Evolutionary conservation across 2,329 filamentous ascomycete genomes (phyloP), one percentile per base, ranked within the genome.

Genomic region (Mariannaea elegans): DNA sequence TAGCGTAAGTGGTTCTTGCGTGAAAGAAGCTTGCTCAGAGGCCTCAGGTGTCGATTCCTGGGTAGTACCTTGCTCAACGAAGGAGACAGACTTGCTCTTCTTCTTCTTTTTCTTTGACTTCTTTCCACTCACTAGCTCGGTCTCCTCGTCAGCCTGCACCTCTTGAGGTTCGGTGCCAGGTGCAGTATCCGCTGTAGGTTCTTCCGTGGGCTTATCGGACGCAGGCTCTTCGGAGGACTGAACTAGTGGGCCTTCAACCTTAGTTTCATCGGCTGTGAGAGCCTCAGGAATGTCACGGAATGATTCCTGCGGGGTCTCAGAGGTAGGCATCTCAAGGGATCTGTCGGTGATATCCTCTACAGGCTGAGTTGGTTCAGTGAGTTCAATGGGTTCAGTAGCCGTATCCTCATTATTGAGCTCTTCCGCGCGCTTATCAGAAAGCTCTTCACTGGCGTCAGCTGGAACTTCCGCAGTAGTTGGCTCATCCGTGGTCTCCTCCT

Each of bases 101-200:
- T 76, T 75, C 48, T 71, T 72, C 61, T 57, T 67, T 53, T 68
- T 72, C 64, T 68, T 71, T 7, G 62, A 62, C 48, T 71, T 73
- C 59, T 69, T 72, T 52, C 55, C 63, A 34, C 47, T 65, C 21
- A 24, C 23, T n/a, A 59, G 38, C 13, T 53, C 61, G 24, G 21
- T 53, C 29, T 71, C 65, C 5, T 65, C 62, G n/a, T 67, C 68
- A 4, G 55, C 59, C 9, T 49, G 34, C n/a, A n/a, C 44, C n/a
- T 61, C 55, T 31, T 54, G 54, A 9, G 31, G 10, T 48, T 62
- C 50, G 13, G 38, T 31, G 8, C 27, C 49, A 14, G 51, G 14
- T 3, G n/a, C 27, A 34, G 23, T 18, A 10, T 62, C 61, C 16
- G 44, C 7, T 8, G 45, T 19, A 4, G 51, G 10, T 24, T 45